Evolutionary conservation across 2,329 filamentous ascomycete genomes (phyloP).

Genomic region (Cladosporium sp.): DNA sequence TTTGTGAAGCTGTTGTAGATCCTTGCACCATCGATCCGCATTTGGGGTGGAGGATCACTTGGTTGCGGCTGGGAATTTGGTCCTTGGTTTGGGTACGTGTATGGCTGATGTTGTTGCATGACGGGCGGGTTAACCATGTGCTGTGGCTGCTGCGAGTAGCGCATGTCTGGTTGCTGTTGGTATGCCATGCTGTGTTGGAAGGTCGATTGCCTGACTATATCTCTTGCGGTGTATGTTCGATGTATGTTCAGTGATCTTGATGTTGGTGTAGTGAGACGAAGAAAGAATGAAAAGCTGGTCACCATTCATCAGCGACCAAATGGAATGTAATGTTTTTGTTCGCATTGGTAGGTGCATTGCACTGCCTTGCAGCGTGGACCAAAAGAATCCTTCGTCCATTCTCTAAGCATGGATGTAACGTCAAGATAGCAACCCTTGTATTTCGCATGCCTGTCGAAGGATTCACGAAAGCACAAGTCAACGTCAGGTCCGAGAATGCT

Average conservation of each 20-base stretch:
- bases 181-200: neutral
- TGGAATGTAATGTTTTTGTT: neutral
- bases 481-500: neutral
- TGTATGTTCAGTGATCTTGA: neutral
- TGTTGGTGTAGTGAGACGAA: neutral
- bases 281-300: neutral
- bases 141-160: conserved; percentile 9
- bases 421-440: neutral
- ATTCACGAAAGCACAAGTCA: conserved; percentile 5
- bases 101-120: conserved; percentile 7
- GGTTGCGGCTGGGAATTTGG: neutral
- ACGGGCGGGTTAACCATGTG: neutral
- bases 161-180: conserved; percentile 11
- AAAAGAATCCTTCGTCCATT: conserved; percentile 7
- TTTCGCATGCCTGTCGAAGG: neutral
- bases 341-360: neutral
- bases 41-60: neutral
- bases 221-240: neutral
- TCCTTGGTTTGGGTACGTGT: neutral
- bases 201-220: neutral
- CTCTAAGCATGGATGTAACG: conserved; percentile 3
- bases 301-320: neutral
- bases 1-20: conserved; percentile 7
- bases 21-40: neutral
- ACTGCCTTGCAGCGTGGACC: neutral